phyloP scores from a whole-genome alignment of 2,329 filamentous ascomycete species.

The Huntiella decipiens region DNA sequence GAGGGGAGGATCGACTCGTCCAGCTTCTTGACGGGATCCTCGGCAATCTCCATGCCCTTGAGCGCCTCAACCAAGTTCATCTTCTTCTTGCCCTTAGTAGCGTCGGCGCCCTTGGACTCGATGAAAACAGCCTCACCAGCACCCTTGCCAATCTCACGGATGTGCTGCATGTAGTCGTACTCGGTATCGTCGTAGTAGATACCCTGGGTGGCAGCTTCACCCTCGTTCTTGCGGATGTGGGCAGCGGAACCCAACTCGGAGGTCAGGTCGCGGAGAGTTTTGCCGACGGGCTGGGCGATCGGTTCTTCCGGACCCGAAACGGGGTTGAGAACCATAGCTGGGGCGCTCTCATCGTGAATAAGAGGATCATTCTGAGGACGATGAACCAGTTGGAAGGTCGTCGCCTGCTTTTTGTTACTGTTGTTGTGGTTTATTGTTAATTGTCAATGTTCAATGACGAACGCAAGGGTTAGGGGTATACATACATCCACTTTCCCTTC shows the following conservation, averaged over 20 bases:
- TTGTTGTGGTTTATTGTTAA: slow-evolving; percentile 12
- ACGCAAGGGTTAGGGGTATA: slow-evolving; percentile 9
- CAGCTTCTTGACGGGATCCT: slow-evolving; percentile 38
- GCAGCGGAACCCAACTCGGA: slow-evolving; percentile 54
- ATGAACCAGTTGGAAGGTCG: slow-evolving; percentile 86
- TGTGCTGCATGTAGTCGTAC: slow-evolving; percentile 99
- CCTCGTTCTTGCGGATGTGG: slow-evolving; percentile 68
- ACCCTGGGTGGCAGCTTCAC: slow-evolving; percentile 84
- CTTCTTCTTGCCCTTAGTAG: slow-evolving; percentile 54
- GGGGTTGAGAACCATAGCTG: slow-evolving; percentile 76
- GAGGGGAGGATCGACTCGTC: slow-evolving; percentile 61
- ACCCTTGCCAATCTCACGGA: slow-evolving; percentile 69
- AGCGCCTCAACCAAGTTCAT: slow-evolving; percentile 68
- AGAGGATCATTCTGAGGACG: slow-evolving; percentile 93
- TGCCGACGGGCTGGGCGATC: slow-evolving; percentile 20
- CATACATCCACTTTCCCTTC: slow-evolving; percentile 50
- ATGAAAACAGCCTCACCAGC: slow-evolving; percentile 62
- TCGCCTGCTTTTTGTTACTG: slow-evolving; percentile 72
- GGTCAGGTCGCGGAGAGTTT: slow-evolving; percentile 55
- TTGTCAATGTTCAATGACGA: not conserved
- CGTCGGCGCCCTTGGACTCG: slow-evolving; percentile 40
- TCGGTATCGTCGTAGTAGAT: slow-evolving; percentile 87
- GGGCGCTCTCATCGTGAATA: slow-evolving; percentile 78
- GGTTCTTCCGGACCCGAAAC: slow-evolving; percentile 22
- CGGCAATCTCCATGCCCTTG: slow-evolving; percentile 37